Evolutionary conservation across 129 eudicot genomes (phyloP).

Genomic region (Solidago caesia): DNA sequence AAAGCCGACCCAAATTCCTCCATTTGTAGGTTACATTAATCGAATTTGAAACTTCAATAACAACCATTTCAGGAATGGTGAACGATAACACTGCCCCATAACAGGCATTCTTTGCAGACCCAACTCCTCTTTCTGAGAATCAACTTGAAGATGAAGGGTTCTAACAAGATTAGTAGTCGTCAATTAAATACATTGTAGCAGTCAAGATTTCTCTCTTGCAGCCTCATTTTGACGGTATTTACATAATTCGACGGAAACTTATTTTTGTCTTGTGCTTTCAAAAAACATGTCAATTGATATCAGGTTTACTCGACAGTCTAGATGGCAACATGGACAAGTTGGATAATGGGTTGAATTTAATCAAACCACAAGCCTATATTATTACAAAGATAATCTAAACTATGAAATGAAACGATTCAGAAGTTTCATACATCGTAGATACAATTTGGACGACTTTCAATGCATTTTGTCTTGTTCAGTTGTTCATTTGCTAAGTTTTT

Average conservation of each 20-base stretch:
- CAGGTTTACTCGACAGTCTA: too few species aligned
- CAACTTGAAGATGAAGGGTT: background rate
- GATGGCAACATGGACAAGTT: background rate
- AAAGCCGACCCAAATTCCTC: too few species aligned
- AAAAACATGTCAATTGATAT: background rate
- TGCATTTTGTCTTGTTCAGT: background rate
- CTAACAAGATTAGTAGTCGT: background rate
- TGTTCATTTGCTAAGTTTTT: too few species aligned
- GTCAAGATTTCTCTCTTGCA: background rate
- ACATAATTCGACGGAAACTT: too few species aligned
- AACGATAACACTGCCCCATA: background rate
- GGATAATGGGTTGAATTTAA: background rate
- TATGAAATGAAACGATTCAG: background rate
- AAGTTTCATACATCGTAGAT: background rate
- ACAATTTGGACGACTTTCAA: background rate
- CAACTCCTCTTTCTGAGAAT: background rate
- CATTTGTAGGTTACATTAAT: background rate
- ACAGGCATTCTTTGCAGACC: background rate
- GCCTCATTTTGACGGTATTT: background rate
- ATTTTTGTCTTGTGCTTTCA: background rate
- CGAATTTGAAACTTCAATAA: background rate
- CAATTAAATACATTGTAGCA: background rate
- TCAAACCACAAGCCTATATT: too few species aligned
- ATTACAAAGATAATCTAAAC: too few species aligned
- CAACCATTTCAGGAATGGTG: background rate